These are phyloP conservation scores for Pseudoperonospora humuli DNA, from an alignment of 352 stramenopile genomes.

Conservation along the genomic window DNA sequence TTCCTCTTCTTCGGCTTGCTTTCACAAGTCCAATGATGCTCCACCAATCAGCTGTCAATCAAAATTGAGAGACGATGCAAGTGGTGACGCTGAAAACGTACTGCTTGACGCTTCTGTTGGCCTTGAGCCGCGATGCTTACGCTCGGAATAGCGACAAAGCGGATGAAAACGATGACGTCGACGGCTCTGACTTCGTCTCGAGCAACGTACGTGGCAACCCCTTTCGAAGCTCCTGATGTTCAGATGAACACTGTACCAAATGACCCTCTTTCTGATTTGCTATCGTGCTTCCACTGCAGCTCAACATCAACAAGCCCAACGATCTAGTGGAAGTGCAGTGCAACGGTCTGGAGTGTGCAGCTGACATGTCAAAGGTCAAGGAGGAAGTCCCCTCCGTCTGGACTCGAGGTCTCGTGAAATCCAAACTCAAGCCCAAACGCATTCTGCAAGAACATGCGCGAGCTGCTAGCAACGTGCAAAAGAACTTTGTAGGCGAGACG, in stretches of 20 bases:
- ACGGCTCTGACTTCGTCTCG: constrained; percentile 28
- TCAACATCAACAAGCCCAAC: constrained; percentile 20
- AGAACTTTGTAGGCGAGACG: constrained; percentile 45
- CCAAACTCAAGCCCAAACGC: constrained; percentile 33
- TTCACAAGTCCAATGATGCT: no score
- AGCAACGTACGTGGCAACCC: constrained; percentile 15
- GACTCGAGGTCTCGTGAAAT: constrained; percentile 42
- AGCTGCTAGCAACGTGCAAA: constrained; percentile 14
- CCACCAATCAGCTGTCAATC: constrained; percentile 7
- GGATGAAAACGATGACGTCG: constrained; percentile 25
- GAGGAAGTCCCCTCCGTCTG: constrained; percentile 27
- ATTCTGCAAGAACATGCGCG: constrained; percentile 40
- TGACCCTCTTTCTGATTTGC: neutral
- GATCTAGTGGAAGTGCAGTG: constrained; percentile 32
- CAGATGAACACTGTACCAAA: constrained; percentile 1
- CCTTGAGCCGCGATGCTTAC: neutral
- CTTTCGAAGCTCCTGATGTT: neutral
- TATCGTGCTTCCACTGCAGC: constrained; percentile 6
- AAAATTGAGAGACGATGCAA: constrained; percentile 10
- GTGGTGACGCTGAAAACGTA: constrained; percentile 11
- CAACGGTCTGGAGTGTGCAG: constrained; percentile 25
- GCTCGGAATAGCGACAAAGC: constrained; percentile 21
- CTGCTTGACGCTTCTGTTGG: constrained; percentile 15
- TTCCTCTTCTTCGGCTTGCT: no score
- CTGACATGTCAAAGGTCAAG: constrained; percentile 1